phyloP scores from a whole-genome alignment of 345 rosid genomes.

The Melaleuca quinquenervia region DNA sequence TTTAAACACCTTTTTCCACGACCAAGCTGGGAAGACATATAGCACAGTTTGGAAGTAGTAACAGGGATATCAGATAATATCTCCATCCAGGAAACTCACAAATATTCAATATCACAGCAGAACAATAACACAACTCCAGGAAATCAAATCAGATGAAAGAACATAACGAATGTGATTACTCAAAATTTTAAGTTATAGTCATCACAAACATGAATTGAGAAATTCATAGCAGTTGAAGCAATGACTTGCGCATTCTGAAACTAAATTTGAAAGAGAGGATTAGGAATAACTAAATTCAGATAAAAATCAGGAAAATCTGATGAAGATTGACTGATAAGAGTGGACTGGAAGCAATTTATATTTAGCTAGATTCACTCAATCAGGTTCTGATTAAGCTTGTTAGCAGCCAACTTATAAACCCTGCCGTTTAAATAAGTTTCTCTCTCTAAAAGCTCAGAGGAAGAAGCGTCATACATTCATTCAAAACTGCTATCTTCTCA shows the following conservation, averaged over 20 bases:
- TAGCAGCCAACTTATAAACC: background rate
- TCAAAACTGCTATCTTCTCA: background rate
- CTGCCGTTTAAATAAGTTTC: background rate
- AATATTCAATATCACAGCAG: background rate
- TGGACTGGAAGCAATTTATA: background rate
- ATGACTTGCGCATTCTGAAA: background rate
- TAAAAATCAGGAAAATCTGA: background rate
- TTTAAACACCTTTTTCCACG: background rate
- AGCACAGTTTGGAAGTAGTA: background rate
- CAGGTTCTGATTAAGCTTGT: background rate
- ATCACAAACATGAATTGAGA: background rate
- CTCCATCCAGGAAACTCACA: background rate
- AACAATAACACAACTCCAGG: background rate
- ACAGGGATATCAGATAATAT: background rate
- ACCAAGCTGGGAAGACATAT: background rate
- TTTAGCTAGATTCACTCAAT: background rate
- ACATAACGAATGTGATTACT: background rate
- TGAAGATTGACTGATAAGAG: background rate
- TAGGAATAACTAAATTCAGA: background rate
- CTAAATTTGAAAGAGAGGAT: background rate
- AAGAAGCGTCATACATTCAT: background rate
- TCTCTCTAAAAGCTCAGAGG: background rate
- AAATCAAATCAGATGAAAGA: background rate
- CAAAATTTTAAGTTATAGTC: background rate
- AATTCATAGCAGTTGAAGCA: background rate